Base-by-base conservation (phyloP, 495 filamentous ascomycete species). In the Xylaria grammica region DNA sequence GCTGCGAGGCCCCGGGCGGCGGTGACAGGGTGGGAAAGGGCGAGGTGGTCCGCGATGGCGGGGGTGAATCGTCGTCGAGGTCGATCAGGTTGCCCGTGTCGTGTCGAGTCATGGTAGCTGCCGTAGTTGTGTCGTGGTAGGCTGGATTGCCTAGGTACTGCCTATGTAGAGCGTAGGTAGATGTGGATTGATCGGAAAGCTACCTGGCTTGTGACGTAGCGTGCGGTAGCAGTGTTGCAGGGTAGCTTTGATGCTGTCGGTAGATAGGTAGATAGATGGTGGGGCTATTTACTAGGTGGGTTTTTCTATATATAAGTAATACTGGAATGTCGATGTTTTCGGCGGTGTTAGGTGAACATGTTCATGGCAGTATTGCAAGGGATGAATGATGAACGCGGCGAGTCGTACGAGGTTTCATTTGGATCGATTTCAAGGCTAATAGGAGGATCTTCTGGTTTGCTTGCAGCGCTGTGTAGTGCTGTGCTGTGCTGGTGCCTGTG, bases 81-180 rank as follows among this genome's bases (percentile, higher is more conserved):
- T 65, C 63, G 26, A 65, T 65, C 8, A 65, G 48, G 26, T 65
- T 54, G 34, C 54, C 55, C 1, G 63, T 46, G 6, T 56, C 61
- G 55, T 46, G 63, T 22, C 38, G 48, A 10, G 51, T 38, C 63
- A 65, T 65, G 48, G 20, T 55, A 4, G 3, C 29, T 59, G 54
- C 3, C 20, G n/a, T 20, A 19, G 56, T 11, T 46, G 56, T 42
- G 7, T 3, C 17, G 3, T 6, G 11, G 34, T 11, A 36, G 34
- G 11, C 34, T 36, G 6, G 34, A 36, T 36, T 36, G 34, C 34
- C n/a, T n/a, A n/a, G n/a, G n/a, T n/a, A n/a, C n/a, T n/a, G n/a
- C n/a, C n/a, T n/a, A n/a, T n/a, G n/a, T n/a, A n/a, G n/a, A n/a
- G n/a, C n/a, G n/a, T n/a, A n/a, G n/a, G n/a, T n/a, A 36, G 32